Percentiles rank a stretch among this genome's conserved stretches.
These are phyloP conservation scores for Lachancea meyersii DNA, from an alignment of 805 yeast genomes.

Conservation along the genomic window DNA sequence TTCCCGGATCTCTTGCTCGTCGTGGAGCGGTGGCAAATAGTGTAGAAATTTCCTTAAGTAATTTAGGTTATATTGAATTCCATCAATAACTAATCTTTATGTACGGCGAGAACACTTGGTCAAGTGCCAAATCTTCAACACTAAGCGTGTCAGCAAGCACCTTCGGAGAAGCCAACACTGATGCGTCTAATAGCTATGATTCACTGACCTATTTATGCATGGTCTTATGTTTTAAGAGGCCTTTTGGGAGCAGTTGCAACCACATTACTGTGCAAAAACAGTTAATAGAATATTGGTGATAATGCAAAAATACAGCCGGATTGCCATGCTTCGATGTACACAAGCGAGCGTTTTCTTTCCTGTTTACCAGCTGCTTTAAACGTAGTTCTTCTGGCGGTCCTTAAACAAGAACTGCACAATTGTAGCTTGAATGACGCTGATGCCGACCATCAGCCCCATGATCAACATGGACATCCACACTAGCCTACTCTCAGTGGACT, in stretches of 20 bases:
- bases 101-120: neutral
- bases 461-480: conserved; percentile 70
- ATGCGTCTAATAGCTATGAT: too few relatives aligned
- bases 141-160: neutral
- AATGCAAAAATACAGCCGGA: too few relatives aligned
- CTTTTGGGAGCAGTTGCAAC: too few relatives aligned
- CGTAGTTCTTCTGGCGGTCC: conserved; percentile 38
- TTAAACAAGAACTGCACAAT: conserved; percentile 78
- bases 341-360: too few relatives aligned
- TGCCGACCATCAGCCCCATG: conserved; percentile 65
- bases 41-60: neutral
- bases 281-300: too few relatives aligned
- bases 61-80: neutral
- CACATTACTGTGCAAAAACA: too few relatives aligned
- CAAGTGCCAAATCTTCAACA: neutral
- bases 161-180: neutral
- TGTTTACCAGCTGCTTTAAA: conserved; percentile 15
- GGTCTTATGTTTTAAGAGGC: too few relatives aligned
- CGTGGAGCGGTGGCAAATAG: conserved; percentile 5
- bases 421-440: conserved; percentile 72
- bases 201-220: too few relatives aligned
- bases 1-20: neutral
- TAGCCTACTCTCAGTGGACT: conserved; percentile 69
- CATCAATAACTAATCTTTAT: neutral
- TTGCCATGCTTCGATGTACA: too few relatives aligned